Percentiles rank a stretch among this genome's conserved stretches.
Evolutionary conservation across 2,329 filamentous ascomycete genomes (phyloP).

Genomic region (Trichoderma oligosporum): DNA sequence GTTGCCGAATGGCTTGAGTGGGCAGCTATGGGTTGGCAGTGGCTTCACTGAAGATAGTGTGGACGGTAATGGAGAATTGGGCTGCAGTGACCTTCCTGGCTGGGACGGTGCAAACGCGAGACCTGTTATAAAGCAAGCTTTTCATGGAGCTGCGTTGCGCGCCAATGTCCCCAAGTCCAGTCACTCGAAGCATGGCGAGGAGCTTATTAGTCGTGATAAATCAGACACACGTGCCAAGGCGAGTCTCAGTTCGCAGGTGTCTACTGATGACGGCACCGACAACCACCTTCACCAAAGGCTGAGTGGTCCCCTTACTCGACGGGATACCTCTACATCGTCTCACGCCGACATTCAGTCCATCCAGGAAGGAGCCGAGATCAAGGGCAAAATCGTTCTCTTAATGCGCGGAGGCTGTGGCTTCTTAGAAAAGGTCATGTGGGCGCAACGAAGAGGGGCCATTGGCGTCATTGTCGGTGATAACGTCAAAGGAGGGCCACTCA

Average conservation of each 20-base stretch:
- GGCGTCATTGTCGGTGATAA: conserved; percentile 94
- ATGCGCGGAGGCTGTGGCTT: conserved; percentile 95
- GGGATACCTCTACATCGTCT: conserved; percentile 37
- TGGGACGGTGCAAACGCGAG: conserved; percentile 65
- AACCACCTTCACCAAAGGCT: conserved; percentile 67
- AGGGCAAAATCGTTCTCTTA: conserved; percentile 86
- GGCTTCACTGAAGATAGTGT: conserved; percentile 80
- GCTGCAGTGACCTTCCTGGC: conserved; percentile 89
- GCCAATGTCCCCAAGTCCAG: conserved; percentile 23
- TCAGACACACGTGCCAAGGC: conserved; percentile 26
- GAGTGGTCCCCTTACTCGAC: conserved; percentile 31
- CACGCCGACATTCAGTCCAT: conserved; percentile 90
- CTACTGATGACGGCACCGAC: conserved; percentile 72
- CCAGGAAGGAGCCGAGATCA: conserved; percentile 88
- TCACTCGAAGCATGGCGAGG: conserved; percentile 22
- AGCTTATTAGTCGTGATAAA: conserved; percentile 27
- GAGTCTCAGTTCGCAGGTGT: conserved; percentile 9
- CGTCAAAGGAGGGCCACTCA: conserved; percentile 78
- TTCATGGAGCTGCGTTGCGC: conserved; percentile 30
- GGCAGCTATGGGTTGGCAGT: conserved; percentile 88
- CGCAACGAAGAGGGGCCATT: conserved; percentile 80
- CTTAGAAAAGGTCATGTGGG: conserved; percentile 95
- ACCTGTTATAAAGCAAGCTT: conserved; percentile 39
- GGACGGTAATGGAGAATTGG: conserved; percentile 75
- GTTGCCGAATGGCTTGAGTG: conserved; percentile 72